These are phyloP conservation scores for Pyrrhoderma lamaoense DNA, from an alignment of 1,284 basidiomycete genomes.

Conservation along the genomic window DNA sequence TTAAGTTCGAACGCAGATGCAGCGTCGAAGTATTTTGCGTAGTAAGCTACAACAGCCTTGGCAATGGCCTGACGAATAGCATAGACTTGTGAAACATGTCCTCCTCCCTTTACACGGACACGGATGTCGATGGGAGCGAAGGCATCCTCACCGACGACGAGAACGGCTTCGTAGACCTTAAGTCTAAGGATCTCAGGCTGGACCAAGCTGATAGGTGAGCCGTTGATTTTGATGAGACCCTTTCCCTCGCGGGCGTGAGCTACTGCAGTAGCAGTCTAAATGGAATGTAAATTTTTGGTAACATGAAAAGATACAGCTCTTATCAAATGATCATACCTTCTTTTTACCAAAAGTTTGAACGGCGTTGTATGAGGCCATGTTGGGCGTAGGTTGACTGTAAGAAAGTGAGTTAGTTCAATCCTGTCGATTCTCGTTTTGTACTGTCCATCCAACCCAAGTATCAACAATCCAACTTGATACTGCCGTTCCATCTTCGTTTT, in stretches of 20 bases:
- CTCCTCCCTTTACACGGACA: constrained; percentile 98
- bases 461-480: constrained; percentile 9
- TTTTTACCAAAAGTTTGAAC: constrained; percentile 99
- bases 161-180: constrained; percentile 97
- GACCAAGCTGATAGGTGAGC: constrained; percentile 92
- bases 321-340: constrained; percentile 81
- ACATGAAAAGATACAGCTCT: background rate
- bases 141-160: constrained; percentile 82
- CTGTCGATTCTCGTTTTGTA: background rate
- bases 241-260: constrained; percentile 95
- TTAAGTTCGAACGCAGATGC: constrained; percentile 94
- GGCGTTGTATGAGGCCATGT: constrained; percentile 75
- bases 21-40: constrained; percentile 98
- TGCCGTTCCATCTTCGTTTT: background rate
- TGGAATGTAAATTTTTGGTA: background rate
- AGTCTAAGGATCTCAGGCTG: constrained; percentile 93
- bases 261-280: constrained; percentile 91
- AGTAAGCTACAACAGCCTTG: constrained; percentile 97
- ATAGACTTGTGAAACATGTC: constrained; percentile 98
- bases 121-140: constrained; percentile 90
- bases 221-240: constrained; percentile 96
- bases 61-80: constrained; percentile 99
- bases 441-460: constrained; percentile 6
- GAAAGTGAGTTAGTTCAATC: too few species aligned
- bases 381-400: constrained; percentile 25